These are phyloP conservation scores for Dactylorhiza incarnata DNA, from an alignment of 106 monocot species.

Conservation along the genomic window DNA sequence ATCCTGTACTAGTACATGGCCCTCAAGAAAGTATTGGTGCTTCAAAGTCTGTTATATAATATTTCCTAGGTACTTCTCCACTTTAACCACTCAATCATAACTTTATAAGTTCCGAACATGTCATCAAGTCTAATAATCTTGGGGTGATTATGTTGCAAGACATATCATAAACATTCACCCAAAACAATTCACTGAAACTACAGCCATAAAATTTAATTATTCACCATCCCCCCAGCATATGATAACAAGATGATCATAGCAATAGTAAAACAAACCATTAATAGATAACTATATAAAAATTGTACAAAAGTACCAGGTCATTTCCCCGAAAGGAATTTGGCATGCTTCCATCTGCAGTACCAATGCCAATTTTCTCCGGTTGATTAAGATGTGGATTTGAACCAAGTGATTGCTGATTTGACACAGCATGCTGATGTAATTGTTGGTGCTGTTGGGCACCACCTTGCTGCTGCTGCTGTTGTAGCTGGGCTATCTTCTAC, in stretches of 20 bases:
- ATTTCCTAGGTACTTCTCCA: too few species aligned
- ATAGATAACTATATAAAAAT: background rate
- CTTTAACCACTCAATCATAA: too few species aligned
- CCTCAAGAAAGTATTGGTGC: too few species aligned
- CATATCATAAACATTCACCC: background rate
- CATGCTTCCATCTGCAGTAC: conserved; percentile 3
- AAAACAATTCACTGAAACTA: background rate
- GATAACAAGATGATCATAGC: background rate
- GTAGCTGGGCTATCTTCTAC: conserved; percentile 11
- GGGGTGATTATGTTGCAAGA: background rate
- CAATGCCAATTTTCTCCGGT: background rate
- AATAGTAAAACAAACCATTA: background rate
- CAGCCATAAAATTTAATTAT: background rate
- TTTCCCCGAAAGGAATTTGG: conserved; percentile 8
- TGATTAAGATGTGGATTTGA: conserved; percentile 2
- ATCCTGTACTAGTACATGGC: too few species aligned
- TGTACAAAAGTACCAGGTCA: conserved; percentile 1
- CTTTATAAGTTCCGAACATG: too few species aligned
- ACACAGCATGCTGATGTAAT: background rate
- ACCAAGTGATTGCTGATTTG: conserved; percentile 7
- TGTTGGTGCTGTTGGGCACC: conserved; percentile 6
- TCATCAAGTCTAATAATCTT: background rate
- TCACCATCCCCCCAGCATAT: background rate
- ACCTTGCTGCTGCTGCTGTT: conserved; percentile 7
- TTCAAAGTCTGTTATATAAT: too few species aligned